Conservation (phyloP, 805 yeast genomes). For the Candida quercuum region DNA sequence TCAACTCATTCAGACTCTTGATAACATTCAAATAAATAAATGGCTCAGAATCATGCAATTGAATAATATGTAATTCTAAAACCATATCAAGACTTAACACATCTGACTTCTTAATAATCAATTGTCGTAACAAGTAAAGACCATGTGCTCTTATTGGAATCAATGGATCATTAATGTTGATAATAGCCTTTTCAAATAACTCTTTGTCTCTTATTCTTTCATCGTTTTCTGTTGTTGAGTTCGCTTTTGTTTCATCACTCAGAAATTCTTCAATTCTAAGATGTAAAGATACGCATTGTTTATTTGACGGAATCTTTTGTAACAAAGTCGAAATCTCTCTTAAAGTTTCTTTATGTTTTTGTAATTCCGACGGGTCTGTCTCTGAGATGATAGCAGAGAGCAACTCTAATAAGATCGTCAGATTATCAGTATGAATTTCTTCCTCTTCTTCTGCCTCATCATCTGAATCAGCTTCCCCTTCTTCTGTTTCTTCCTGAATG, state of each 20-base stretch:
- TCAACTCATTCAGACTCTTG: constrained; percentile 62
- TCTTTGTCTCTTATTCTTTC: constrained; percentile 27
- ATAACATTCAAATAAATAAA: constrained; percentile 81
- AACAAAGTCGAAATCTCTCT: constrained; percentile 24
- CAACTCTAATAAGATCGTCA: constrained; percentile 31
- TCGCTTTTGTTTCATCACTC: constrained; percentile 3
- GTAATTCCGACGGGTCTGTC: constrained; percentile 17
- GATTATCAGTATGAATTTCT: constrained; percentile 21
- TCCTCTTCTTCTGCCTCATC: constrained; percentile 21
- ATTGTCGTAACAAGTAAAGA: constrained; percentile 51
- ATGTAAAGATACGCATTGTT: constrained; percentile 13
- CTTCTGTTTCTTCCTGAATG: constrained; percentile 11
- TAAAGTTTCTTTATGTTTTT: constrained; percentile 21
- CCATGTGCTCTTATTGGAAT: constrained; percentile 90
- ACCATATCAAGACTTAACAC: constrained; percentile 50
- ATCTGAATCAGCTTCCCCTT: constrained; percentile 32
- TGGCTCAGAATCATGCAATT: constrained; percentile 76
- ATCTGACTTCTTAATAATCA: constrained; percentile 45
- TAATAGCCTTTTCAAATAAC: constrained; percentile 52
- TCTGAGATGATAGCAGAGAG: constrained; percentile 33
- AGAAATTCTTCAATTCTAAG: constrained; percentile 15
- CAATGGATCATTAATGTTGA: constrained; percentile 66
- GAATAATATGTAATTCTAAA: constrained; percentile 54
- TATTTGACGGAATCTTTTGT: constrained; percentile 5
- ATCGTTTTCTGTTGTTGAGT: constrained; percentile 4